Percentiles rank a stretch among this genome's conserved stretches.
These are phyloP conservation scores for Stentor coeruleus DNA, from an alignment of 73 alveolate species.

Conservation along the genomic window DNA sequence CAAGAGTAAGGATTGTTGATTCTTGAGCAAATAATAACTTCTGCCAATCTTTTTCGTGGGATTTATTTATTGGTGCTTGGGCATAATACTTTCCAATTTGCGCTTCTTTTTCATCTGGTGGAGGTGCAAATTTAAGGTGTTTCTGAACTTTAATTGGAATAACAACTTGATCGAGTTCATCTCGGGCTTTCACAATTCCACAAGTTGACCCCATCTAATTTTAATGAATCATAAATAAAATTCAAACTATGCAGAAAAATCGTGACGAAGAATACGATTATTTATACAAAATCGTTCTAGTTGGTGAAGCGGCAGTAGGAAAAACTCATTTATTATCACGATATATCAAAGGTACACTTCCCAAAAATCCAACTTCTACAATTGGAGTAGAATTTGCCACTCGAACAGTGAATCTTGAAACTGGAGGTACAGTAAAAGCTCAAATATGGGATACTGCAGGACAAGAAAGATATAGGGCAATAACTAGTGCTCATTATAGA, in stretches of 20 bases:
- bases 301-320: slow-evolving; percentile 69
- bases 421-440: slow-evolving; percentile 51
- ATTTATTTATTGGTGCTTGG: background rate
- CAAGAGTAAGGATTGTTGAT: background rate
- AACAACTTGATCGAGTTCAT: background rate
- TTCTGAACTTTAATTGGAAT: background rate
- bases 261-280: too few species aligned
- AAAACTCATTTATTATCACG: slow-evolving; percentile 57
- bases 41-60: background rate
- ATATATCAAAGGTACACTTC: slow-evolving; percentile 43
- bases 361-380: slow-evolving; percentile 48
- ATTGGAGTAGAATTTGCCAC: slow-evolving; percentile 82
- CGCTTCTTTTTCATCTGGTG: slow-evolving; percentile 15
- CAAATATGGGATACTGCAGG: slow-evolving; percentile 79
- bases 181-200: background rate
- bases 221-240: too few species aligned
- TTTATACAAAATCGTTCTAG: slow-evolving; percentile 43
- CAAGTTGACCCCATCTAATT: slow-evolving; percentile 13
- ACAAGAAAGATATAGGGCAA: slow-evolving; percentile 58
- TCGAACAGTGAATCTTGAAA: slow-evolving; percentile 41
- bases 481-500: slow-evolving; percentile 49
- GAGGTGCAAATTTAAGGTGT: background rate
- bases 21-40: background rate
- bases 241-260: too few species aligned
- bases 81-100: background rate